Evolutionary conservation across 2,329 filamentous ascomycete genomes (phyloP), one percentile per base, ranked within the genome.

Genomic region (Botrytis hyacinthi): DNA sequence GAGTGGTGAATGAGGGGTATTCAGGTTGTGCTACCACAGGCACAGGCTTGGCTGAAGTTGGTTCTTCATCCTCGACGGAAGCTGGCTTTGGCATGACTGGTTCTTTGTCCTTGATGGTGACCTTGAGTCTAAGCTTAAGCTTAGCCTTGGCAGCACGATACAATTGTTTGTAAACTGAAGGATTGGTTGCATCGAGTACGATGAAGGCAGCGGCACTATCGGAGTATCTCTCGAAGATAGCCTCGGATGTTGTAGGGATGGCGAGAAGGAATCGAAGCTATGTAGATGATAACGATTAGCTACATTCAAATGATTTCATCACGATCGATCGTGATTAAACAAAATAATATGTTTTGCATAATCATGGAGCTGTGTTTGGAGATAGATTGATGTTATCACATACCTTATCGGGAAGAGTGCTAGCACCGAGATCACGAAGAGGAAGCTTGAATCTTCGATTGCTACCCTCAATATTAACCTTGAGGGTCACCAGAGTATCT

Each of bases 121-220:
- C 91, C 77, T 90, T 93, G 74, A 99, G 89, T 83, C 96, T 95
- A 78, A 99, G 91, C 90, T 98, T 99, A 77, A 95, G 90, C 87
- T 99, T 99, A 54, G 96, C 96, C 86, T 98, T 99, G 76, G 96
- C 96, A 77, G 96, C 96, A 80, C 96, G 92, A 82, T 96, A 95
- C 60, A 99, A 91, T 82, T 98, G 96, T 86, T 98, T 98, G 87
- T 97, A 99, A 80, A 97, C 93, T 63, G 93, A 87, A 14, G 88
- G 84, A 80, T 97, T 97, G 81, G 87, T 86, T 75, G 90, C 86
- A 82, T 97, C 92, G 74, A 99, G 91, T 62, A 88, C 86, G 77
- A 98, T 89, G 83, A 92, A 98, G 76, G 90, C 86, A 63, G 87
- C 92, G 77, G 94, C 93, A 77, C 94, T 98, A 84, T 99, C 96